phyloP scores from a whole-genome alignment of 805 yeast genomes.

The Torulaspora quercuum region DNA sequence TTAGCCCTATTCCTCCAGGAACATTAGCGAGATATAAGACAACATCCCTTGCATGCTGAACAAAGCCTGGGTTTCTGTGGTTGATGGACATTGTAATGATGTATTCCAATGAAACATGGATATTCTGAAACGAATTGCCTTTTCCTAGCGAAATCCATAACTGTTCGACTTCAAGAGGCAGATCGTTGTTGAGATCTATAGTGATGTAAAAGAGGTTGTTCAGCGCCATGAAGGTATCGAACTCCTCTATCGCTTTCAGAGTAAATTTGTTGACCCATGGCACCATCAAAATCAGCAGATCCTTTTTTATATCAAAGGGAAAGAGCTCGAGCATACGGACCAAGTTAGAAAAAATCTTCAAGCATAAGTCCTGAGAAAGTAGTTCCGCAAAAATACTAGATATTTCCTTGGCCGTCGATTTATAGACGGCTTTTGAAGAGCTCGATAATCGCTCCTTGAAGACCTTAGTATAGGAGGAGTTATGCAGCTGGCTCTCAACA shows the following conservation, averaged over 20 bases:
- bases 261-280: conserved; percentile 93
- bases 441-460: conserved; percentile 71
- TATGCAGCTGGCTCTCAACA: conserved; percentile 59
- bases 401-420: conserved; percentile 76
- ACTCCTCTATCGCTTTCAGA: conserved; percentile 46
- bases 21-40: conserved; percentile 61
- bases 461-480: conserved; percentile 50
- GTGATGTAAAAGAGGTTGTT: conserved; percentile 83
- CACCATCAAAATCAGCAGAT: conserved; percentile 70
- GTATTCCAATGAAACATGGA: conserved; percentile 67
- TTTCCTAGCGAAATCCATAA: conserved; percentile 93
- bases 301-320: conserved; percentile 60
- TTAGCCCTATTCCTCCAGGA: conserved; percentile 51
- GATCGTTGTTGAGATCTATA: conserved; percentile 63
- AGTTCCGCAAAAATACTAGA: conserved; percentile 66
- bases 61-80: conserved; percentile 66
- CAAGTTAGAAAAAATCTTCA: conserved; percentile 65
- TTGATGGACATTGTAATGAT: conserved; percentile 64
- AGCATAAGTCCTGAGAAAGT: conserved; percentile 56
- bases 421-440: conserved; percentile 76
- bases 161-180: conserved; percentile 87
- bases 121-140: conserved; percentile 64
- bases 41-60: conserved; percentile 76
- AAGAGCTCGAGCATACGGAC: conserved; percentile 64
- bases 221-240: conserved; percentile 65